Percentiles rank a stretch among this genome's conserved stretches.
Conservation (phyloP, 2,329 filamentous ascomycete species). For the Fusarium sp. region DNA sequence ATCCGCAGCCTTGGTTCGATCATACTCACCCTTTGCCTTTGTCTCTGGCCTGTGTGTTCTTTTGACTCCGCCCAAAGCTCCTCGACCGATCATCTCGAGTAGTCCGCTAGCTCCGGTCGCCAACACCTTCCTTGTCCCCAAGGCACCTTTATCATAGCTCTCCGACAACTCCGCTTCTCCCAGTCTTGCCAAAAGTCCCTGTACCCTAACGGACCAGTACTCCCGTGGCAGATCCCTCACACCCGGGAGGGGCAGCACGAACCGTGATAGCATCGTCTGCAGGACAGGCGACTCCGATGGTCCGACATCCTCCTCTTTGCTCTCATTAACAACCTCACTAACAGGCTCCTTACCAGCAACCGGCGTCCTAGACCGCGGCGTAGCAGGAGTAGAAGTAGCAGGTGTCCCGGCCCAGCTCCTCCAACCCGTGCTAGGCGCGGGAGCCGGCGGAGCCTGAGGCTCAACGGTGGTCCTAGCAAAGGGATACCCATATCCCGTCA, state of each 20-base stretch:
- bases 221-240: conserved; percentile 66
- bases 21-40: conserved; percentile 55
- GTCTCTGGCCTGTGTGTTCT: conserved; percentile 9
- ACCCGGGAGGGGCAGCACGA: conserved; percentile 71
- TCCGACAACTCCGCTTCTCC: conserved; percentile 75
- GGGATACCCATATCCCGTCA: conserved; percentile 73
- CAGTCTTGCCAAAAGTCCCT: conserved; percentile 66
- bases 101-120: conserved; percentile 74
- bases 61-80: conserved; percentile 65
- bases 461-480: conserved; percentile 55
- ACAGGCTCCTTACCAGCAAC: conserved; percentile 23
- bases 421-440: conserved; percentile 23
- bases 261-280: conserved; percentile 70
- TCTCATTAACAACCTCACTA: conserved; percentile 15
- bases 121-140: conserved; percentile 77
- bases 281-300: conserved; percentile 68
- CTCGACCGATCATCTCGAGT: conserved; percentile 73
- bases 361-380: conserved; percentile 43
- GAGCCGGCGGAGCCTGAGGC: conserved; percentile 19
- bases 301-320: conserved; percentile 35
- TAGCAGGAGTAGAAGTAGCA: conserved; percentile 37
- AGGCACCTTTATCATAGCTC: conserved; percentile 79
- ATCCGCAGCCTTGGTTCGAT: conserved; percentile 65
- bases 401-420: conserved; percentile 40
- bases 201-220: conserved; percentile 71